phyloP scores from a whole-genome alignment of 2,329 filamentous ascomycete species.

The Colletotrichum tabaci region DNA sequence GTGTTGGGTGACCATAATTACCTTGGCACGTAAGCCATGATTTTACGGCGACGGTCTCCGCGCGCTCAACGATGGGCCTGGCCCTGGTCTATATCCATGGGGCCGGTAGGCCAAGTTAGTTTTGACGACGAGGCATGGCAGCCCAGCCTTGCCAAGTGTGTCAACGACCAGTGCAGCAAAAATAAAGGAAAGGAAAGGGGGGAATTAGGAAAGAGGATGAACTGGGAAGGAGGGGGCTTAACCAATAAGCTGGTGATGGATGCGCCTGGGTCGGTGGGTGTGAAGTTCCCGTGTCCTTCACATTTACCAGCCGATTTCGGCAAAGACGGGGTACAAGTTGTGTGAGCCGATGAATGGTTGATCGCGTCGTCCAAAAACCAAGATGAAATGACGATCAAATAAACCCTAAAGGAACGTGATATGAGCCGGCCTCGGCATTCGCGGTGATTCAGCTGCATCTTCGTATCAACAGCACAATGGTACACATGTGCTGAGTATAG shows the following conservation, averaged over 20 bases:
- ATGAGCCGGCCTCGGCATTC: neutral
- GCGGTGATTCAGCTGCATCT: neutral
- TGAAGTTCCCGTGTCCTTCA: neutral
- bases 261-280: neutral
- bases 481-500: neutral
- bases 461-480: neutral
- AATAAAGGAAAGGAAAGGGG: too few species aligned
- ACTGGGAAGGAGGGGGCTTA: too few species aligned
- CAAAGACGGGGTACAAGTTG: neutral
- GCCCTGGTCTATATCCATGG: constrained; percentile 23
- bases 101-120: constrained; percentile 19
- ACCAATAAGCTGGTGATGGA: neutral
- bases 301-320: constrained; percentile 14
- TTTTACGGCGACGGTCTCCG: constrained; percentile 10
- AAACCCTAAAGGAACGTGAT: neutral
- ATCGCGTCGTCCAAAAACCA: neutral
- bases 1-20: neutral
- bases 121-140: constrained; percentile 20
- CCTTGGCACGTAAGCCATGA: neutral
- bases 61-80: constrained; percentile 18
- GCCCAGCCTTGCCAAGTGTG: neutral
- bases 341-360: neutral
- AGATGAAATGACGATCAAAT: neutral
- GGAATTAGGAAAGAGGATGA: too few species aligned
- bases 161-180: too few species aligned